These are phyloP conservation scores for Atkinsonella hypoxylon DNA, from an alignment of 2,329 filamentous ascomycete species.

Conservation along the genomic window DNA sequence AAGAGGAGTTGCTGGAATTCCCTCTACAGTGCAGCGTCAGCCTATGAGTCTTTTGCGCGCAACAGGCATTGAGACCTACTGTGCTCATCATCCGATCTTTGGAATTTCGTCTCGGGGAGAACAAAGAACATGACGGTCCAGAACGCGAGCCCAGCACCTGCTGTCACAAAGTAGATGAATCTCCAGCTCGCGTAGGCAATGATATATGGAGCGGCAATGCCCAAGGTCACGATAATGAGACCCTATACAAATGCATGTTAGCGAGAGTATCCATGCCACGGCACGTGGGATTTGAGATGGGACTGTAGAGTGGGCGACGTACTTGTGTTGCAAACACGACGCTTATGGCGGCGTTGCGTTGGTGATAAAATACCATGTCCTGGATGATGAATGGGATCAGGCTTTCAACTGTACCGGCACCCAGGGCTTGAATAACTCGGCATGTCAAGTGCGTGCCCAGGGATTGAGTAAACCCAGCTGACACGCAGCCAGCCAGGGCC, in stretches of 20 bases:
- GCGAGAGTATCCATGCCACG: not conserved
- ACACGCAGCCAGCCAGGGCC: slow-evolving; percentile 1
- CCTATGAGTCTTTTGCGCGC: not conserved
- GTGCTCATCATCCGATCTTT: not conserved
- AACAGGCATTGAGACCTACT: not conserved
- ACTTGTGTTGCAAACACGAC: slow-evolving; percentile 3
- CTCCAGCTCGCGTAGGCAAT: slow-evolving; percentile 1
- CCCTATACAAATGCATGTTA: not conserved
- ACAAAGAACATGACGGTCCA: slow-evolving; percentile 1
- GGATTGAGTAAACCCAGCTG: not conserved
- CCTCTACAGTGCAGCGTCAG: not conserved
- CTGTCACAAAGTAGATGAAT: slow-evolving; percentile 3
- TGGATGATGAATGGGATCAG: slow-evolving; percentile 4
- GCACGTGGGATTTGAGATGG: no score
- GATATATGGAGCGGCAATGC: slow-evolving; percentile 1
- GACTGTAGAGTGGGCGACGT: not conserved
- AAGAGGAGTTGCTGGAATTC: not conserved
- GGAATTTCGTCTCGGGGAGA: slow-evolving; percentile 2
- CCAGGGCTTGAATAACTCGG: slow-evolving; percentile 1
- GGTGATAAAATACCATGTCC: slow-evolving; percentile 3
- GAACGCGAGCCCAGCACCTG: not conserved
- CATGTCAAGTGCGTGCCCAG: slow-evolving; percentile 1
- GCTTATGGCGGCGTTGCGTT: slow-evolving; percentile 1
- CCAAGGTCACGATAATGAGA: not conserved
- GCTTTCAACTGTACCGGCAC: slow-evolving; percentile 2